A percentile compares a stretch with the other conserved stretches of the same genome.
Conservation (phyloP, 2,329 filamentous ascomycete species). For the Pseudogymnoascus sp. region DNA sequence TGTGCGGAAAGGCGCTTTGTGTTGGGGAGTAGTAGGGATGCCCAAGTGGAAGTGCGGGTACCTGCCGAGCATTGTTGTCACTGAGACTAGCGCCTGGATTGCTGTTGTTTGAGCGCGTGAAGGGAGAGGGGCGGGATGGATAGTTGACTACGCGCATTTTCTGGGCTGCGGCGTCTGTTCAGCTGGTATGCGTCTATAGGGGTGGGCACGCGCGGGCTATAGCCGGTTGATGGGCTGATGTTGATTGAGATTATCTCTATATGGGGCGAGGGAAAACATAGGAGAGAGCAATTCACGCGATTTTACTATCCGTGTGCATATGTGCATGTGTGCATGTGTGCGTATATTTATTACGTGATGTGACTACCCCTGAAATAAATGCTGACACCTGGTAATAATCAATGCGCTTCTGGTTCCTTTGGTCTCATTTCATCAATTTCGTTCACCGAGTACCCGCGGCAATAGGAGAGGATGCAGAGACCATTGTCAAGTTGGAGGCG, state of each 20-base stretch:
- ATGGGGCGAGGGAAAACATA: background rate
- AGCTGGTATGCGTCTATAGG: background rate
- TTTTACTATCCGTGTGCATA: background rate
- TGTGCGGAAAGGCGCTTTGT: background rate
- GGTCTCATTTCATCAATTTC: background rate
- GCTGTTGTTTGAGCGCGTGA: background rate
- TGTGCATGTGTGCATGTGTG: background rate
- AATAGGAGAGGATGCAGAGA: background rate
- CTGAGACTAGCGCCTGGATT: background rate
- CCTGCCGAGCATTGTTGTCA: background rate
- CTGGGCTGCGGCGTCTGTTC: background rate
- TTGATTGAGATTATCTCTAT: background rate
- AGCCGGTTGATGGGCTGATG: background rate
- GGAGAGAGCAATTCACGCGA: background rate
- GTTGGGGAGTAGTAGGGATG: background rate
- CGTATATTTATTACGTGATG: background rate
- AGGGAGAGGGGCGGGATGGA: background rate
- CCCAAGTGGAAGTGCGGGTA: background rate
- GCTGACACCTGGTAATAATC: background rate
- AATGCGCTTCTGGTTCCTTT: background rate
- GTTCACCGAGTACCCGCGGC: background rate
- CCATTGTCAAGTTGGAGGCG: background rate
- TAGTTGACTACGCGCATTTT: background rate
- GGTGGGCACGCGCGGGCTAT: background rate
- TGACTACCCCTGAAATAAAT: background rate